A percentile compares a stretch with the other conserved stretches of the same genome.
Conservation (phyloP, 1,284 basidiomycete genomes). For the Ustilago bromivora region DNA sequence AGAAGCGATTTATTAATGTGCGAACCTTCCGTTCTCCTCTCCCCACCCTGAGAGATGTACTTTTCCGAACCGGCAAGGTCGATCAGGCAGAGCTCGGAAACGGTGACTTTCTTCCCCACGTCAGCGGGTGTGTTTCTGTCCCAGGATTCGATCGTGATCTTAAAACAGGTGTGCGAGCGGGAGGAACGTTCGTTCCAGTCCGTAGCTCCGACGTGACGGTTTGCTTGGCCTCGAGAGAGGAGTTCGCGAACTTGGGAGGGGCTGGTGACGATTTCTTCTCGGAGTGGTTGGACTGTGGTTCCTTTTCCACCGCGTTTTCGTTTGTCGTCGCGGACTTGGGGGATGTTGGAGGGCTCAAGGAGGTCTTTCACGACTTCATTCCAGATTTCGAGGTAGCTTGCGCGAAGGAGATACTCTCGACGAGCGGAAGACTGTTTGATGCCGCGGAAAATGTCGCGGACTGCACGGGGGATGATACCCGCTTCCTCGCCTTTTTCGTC, state of each 20-base stretch:
- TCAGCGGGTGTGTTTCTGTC: conserved; percentile 25
- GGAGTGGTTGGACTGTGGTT: conserved; percentile 77
- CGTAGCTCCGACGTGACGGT: conserved; percentile 89
- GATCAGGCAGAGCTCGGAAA: conserved; percentile 78
- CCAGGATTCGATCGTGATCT: conserved; percentile 71
- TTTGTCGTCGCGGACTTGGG: conserved; percentile 61
- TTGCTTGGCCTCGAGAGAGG: conserved; percentile 84
- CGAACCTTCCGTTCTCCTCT: conserved; percentile 69
- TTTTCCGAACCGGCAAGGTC: conserved; percentile 98
- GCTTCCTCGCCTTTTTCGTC: conserved; percentile 71
- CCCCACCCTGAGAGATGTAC: conserved; percentile 72
- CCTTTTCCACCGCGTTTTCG: conserved; percentile 50
- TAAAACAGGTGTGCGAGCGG: conserved; percentile 83
- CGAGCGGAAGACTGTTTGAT: conserved; percentile 65
- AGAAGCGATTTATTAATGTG: conserved; percentile 74
- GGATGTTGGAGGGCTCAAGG: conserved; percentile 78
- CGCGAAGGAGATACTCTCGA: conserved; percentile 91
- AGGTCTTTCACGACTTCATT: conserved; percentile 92
- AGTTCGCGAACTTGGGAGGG: conserved; percentile 87
- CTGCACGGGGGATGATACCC: conserved; percentile 63
- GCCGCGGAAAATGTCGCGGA: conserved; percentile 70
- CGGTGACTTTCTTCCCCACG: conserved; percentile 55
- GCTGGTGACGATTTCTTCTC: conserved; percentile 91
- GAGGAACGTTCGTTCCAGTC: conserved; percentile 97
- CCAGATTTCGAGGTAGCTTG: conserved; percentile 88